Evolutionary conservation across 805 yeast species (phyloP), one percentile per base, ranked within the genome.

Genomic region (Ogataea methanolica): DNA sequence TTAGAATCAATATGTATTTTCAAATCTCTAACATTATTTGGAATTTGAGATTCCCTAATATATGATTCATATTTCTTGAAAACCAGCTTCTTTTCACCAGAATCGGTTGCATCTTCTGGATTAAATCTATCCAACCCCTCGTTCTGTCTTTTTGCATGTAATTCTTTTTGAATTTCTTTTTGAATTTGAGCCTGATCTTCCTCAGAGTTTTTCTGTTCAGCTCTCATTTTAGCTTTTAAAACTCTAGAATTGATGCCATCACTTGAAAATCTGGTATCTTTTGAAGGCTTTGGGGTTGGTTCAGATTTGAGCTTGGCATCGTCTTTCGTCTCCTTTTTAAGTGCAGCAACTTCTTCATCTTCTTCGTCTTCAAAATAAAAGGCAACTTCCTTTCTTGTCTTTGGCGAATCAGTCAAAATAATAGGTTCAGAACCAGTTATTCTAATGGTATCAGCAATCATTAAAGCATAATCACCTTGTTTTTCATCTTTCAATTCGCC

Each of bases 41-140:
- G 98, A 53, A 92, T 83, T 73, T 94, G 98, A 3, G 94, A 75
- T 63, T 92, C 99, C 58, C 97, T 78, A 44, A 91, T 82, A 66
- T 92, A 92, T 0, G 98, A 90, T 71, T 92, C 99, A 68, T 88
- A 94, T 63, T 86, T 86, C 61, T 88, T 88, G 74, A 92, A 91
- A n/a, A 82, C 83, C 3, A 83, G 84, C 59, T 77, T 80, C 54
- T 73, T 72, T 45, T 82, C 90, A 21, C 74, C 77, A 6, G 71
- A 68, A 54, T 79, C 83, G 31, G 78, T 76, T 5, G 88, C 88
- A 67, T 82, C 92, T 14, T 88, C 86, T 40, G 88, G 86, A 50
- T 85, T 82, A 61, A 83, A 91, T 61, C 95, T 77, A 44, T 85
- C 80, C 49, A 87, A 70, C 33, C 99, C 99, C 60, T 86, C 92